Evolutionary conservation across 768 basidiomycete species (phyloP).

Genomic region (Xerocomus spinulosus): DNA sequence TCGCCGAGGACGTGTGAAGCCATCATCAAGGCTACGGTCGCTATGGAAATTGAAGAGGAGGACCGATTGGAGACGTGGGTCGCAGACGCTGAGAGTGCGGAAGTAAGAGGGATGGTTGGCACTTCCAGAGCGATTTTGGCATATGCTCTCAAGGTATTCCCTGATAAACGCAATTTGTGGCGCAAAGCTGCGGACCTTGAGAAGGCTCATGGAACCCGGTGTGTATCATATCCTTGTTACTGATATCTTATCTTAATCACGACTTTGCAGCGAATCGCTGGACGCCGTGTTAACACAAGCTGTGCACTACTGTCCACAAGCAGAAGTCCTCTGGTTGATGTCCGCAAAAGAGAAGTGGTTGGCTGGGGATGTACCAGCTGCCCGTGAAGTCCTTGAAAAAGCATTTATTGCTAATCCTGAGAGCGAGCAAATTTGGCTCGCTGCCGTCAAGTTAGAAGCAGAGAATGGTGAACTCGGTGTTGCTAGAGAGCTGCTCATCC

Average conservation of each 20-base stretch:
- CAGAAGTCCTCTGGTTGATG: conserved; percentile 97
- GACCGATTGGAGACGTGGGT: conserved; percentile 88
- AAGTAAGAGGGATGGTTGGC: conserved; percentile 67
- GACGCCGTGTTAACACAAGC: conserved; percentile 79
- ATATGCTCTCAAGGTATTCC: conserved; percentile 87
- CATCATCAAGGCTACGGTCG: conserved; percentile 90
- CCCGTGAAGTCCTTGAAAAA: conserved; percentile 80
- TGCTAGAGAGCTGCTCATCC: conserved; percentile 79
- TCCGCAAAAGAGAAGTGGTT: conserved; percentile 97
- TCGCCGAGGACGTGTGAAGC: conserved; percentile 86
- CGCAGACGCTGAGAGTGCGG: conserved; percentile 83
- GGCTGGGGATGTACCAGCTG: conserved; percentile 82
- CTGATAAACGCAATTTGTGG: conserved; percentile 84
- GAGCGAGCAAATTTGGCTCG: conserved; percentile 96
- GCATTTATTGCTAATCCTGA: conserved; percentile 96
- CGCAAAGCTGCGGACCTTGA: conserved; percentile 89
- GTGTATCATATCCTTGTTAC: conserved; percentile 17
- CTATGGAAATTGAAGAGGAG: conserved; percentile 94
- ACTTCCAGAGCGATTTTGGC: conserved; percentile 87
- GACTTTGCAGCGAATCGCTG: conserved; percentile 59
- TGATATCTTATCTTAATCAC: background rate
- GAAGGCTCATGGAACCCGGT: conserved; percentile 84
- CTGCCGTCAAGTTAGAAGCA: conserved; percentile 93
- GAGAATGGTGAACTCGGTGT: conserved; percentile 90
- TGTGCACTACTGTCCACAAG: conserved; percentile 88